Evolutionary conservation across 371 early-diverging fungal species (phyloP), one percentile per base, ranked within the genome.

Genomic region (Mucor circinelloides): DNA sequence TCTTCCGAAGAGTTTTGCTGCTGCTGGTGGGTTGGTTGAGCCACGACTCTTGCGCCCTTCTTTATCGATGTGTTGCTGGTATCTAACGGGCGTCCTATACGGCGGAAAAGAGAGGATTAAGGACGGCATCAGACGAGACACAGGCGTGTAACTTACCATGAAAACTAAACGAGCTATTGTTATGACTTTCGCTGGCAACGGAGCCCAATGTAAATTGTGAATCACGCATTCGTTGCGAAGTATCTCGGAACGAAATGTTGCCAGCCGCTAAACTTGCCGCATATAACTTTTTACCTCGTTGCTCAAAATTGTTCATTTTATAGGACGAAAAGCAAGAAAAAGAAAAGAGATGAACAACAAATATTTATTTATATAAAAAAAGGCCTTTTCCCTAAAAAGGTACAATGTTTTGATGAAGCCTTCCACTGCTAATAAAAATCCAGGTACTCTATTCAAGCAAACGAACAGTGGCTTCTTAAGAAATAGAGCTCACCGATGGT

Each of bases 141-240:
- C 21, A 28, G 21, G 15, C 48, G 21, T 48, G 17, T 36, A 9
- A 9, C 36, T 28, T 56, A 67, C 68, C 68, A 44, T 34, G 62
- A 30, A 67, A 61, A 27, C 68, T 67, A 46, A 67, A 55, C 7
- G 31, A 27, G 28, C 68, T 67, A 21, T 32, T 52, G 42, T 67
- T 62, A n/a, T 57, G 44, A 13, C 9, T 31, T 30, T 27, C 52
- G 3, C 13, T 52, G 1, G 34, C 46, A 36, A 36, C 36, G 6
- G 60, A 60, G 23, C 58, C 25, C 28, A 66, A 42, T 34, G 67
- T 54, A 34, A 61, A 62, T 34, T 61, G 62, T 9, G 62, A 62
- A 42, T 67, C 68, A 44, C 68, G 68, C n/a, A 61, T 15, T 34
- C 56, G 61, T 25, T 34, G 54, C 42, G 48, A 34, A 21, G 19